These are phyloP conservation scores for Terfezia claveryi DNA, from an alignment of 495 filamentous ascomycete genomes.

Conservation along the genomic window DNA sequence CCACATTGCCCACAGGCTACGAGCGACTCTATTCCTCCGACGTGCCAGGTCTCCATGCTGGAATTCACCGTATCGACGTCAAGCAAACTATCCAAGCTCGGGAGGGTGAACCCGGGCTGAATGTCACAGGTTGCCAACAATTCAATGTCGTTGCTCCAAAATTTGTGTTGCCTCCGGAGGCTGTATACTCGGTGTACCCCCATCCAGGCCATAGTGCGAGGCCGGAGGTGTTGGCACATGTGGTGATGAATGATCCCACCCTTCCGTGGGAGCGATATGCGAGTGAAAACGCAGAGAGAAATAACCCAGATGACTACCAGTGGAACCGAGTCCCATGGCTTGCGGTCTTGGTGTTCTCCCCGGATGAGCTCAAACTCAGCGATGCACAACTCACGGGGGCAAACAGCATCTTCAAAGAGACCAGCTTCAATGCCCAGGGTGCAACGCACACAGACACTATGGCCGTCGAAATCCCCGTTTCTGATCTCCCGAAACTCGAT, in stretches of 20 bases:
- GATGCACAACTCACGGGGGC: neutral
- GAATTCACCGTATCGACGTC: neutral
- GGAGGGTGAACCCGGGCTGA: neutral
- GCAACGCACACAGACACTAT: conserved; percentile 9
- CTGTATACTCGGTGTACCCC: conserved; percentile 15
- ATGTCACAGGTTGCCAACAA: neutral
- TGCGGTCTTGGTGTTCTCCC: conserved; percentile 22
- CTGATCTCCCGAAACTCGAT: conserved; percentile 1
- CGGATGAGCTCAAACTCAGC: neutral
- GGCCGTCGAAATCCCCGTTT: conserved; percentile 1
- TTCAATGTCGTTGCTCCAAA: conserved; percentile 13
- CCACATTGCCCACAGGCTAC: conserved; percentile 1
- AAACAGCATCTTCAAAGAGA: neutral
- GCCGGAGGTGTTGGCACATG: conserved; percentile 13
- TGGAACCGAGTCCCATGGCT: conserved; percentile 23
- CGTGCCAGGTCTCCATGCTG: conserved; percentile 1
- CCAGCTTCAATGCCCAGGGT: neutral
- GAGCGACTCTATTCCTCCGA: conserved; percentile 3
- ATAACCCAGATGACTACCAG: neutral
- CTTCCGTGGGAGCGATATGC: conserved; percentile 17
- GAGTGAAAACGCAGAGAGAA: neutral
- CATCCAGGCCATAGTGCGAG: conserved; percentile 10
- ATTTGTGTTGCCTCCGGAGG: conserved; percentile 7
- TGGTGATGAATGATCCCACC: conserved; percentile 19
- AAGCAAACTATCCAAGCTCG: neutral